Base-by-base conservation (phyloP, 768 basidiomycete species). In the Boletales sp. region DNA sequence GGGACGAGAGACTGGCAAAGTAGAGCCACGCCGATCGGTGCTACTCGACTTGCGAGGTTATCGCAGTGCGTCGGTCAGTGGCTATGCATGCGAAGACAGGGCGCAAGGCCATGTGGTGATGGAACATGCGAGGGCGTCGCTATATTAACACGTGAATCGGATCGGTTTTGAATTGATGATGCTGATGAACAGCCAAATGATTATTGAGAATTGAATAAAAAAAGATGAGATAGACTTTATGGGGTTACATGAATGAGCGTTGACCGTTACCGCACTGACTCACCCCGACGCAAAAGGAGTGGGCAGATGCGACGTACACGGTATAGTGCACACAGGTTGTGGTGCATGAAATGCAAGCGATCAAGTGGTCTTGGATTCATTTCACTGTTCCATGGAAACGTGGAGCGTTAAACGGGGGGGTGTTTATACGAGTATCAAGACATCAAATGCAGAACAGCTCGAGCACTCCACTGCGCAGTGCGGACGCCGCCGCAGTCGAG, bases 391-490 rank as follows among this genome's bases (percentile, higher is more conserved):
- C 35, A 43, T 50, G 46, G 49, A 10, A 40, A 51, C 47, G 12
- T 12, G 0, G 29, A 41, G 10, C 7, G 19, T 21, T 17, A 37
- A 45, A 42, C 35, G 27, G 37, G 27, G 37, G 15, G 9, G 7
- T 10, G 19, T n/a, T 21, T 38, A 37, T 42, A 29, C 12, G 19
- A 37, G 29, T 50, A 46, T 31, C 44, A 43, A 56, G n/a, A 49
- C 42, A 47, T 44, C 42, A 34, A 37, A 39, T 7, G 27, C 1
- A 38, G 43, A 46, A 56, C 27, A 47, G 42, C 40, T 29, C 17
- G 13, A 8, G 18, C 29, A 40, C 19, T 13, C 11, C 9, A 14
- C 17, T 32, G 50, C 24, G 17, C 21, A 43, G 63, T 59, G n/a
- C n/a, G n/a, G 24, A 24, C 3, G 24, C 24, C 24, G 24, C 24